A percentile compares a stretch with the other conserved stretches of the same genome.
Conservation (phyloP, 768 basidiomycete species). For the Lactarius evosmus region DNA sequence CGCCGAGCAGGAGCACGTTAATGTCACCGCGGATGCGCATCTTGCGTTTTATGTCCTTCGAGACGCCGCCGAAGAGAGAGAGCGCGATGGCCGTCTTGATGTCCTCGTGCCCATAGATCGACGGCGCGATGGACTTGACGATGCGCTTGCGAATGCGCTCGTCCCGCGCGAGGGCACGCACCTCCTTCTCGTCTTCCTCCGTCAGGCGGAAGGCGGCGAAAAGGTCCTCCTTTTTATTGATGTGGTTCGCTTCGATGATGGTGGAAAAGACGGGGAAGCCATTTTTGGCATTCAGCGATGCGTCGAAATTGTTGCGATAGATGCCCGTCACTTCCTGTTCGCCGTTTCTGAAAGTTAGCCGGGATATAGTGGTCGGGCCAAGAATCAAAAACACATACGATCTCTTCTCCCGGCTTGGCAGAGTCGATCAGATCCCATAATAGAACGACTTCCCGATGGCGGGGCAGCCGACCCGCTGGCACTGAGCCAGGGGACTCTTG, state of each 20-base stretch:
- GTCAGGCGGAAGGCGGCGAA: constrained; percentile 98
- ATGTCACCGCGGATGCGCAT: constrained; percentile 97
- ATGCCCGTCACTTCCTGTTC: constrained; percentile 92
- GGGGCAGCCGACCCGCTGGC: constrained; percentile 92
- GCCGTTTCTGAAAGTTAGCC: constrained; percentile 20
- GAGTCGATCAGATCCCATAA: constrained; percentile 98
- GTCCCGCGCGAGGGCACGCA: constrained; percentile 81
- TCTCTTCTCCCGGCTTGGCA: constrained; percentile 98
- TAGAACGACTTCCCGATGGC: constrained; percentile 94
- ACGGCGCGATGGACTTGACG: constrained; percentile 97
- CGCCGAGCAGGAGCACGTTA: constrained; percentile 92
- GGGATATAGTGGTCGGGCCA: no score
- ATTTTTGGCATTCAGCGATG: constrained; percentile 96
- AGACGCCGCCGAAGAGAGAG: constrained; percentile 89
- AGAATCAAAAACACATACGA: constrained; percentile 51
- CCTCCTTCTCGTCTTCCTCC: constrained; percentile 94
- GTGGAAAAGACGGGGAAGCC: constrained; percentile 99
- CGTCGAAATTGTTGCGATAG: constrained; percentile 98
- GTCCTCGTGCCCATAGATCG: constrained; percentile 98
- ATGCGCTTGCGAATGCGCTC: constrained; percentile 96
- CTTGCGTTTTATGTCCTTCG: constrained; percentile 96
- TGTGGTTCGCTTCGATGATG: constrained; percentile 94
- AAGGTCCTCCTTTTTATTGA: constrained; percentile 98
- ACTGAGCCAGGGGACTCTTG: constrained; percentile 98
- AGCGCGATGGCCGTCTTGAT: constrained; percentile 98